phyloP scores from a whole-genome alignment of 345 rosid genomes.

The Aquilaria sinensis region DNA sequence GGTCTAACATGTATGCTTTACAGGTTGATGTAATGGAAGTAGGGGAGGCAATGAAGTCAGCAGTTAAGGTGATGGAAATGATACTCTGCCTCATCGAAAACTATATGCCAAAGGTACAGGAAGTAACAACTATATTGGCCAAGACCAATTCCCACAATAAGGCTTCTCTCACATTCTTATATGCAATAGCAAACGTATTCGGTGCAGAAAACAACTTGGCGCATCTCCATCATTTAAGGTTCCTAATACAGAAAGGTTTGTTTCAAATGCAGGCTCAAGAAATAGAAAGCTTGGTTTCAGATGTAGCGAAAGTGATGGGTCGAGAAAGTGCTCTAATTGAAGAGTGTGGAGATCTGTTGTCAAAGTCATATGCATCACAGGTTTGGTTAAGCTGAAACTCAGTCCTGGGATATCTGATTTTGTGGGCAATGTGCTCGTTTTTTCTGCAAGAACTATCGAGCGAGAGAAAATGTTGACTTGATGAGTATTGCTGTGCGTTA shows the following conservation, averaged over 20 bases:
- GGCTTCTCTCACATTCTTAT: background rate
- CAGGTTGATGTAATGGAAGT: conserved; percentile 63
- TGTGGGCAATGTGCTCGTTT: background rate
- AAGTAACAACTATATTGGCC: background rate
- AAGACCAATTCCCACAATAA: background rate
- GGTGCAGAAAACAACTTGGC: background rate
- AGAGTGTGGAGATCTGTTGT: conserved; percentile 60
- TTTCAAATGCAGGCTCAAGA: conserved; percentile 52
- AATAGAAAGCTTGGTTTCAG: conserved; percentile 55
- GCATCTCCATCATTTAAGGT: background rate
- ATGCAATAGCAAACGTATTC: background rate
- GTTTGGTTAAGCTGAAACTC: conserved; percentile 25
- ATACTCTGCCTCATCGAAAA: conserved; percentile 36
- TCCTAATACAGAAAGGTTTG: background rate
- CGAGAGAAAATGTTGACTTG: background rate
- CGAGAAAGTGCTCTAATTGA: conserved; percentile 51
- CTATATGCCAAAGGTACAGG: conserved; percentile 53
- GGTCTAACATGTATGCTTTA: background rate
- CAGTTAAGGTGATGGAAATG: conserved; percentile 53
- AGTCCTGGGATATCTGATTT: background rate
- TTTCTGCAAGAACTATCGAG: background rate
- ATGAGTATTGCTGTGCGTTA: background rate
- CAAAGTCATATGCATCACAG: conserved; percentile 42
- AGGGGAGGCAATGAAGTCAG: conserved; percentile 50
- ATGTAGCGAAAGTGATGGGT: conserved; percentile 60